Evolutionary conservation across 208 protist species (phyloP).

Genomic region (Wallacemonas rigidus): DNA sequence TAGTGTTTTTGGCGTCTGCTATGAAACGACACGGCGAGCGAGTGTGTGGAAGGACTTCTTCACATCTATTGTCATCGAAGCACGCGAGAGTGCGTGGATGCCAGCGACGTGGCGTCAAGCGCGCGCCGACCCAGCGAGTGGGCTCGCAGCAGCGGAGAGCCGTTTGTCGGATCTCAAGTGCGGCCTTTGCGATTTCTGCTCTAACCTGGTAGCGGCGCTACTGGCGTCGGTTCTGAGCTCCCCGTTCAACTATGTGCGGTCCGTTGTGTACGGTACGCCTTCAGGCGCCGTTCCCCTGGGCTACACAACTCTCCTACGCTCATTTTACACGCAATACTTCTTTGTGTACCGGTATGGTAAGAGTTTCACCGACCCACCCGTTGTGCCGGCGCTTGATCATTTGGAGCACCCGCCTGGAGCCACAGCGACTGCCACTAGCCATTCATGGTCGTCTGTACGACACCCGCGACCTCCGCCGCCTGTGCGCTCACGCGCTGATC

Average conservation of each 20-base stretch:
- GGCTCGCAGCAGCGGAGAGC: neutral
- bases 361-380: conserved; percentile 62
- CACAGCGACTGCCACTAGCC: neutral
- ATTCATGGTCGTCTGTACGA: neutral
- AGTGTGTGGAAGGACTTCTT: conserved; percentile 48
- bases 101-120: neutral
- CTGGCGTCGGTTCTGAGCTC: conserved; percentile 81
- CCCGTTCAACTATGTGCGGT: conserved; percentile 89
- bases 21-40: conserved; percentile 67
- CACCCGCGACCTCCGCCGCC: neutral
- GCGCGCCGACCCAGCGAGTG: neutral
- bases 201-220: conserved; percentile 80
- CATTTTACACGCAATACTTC: conserved; percentile 71
- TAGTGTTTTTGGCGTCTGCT: conserved; percentile 86
- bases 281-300: conserved; percentile 67
- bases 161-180: conserved; percentile 18
- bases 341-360: conserved; percentile 71
- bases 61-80: neutral
- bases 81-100: neutral
- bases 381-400: conserved; percentile 27
- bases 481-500: neutral
- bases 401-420: conserved; percentile 28
- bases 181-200: conserved; percentile 54
- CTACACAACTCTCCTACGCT: conserved; percentile 62
- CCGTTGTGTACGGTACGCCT: conserved; percentile 82